phyloP scores from a whole-genome alignment of 78 protist genomes.

The Dictyostelium brefeldianum region DNA sequence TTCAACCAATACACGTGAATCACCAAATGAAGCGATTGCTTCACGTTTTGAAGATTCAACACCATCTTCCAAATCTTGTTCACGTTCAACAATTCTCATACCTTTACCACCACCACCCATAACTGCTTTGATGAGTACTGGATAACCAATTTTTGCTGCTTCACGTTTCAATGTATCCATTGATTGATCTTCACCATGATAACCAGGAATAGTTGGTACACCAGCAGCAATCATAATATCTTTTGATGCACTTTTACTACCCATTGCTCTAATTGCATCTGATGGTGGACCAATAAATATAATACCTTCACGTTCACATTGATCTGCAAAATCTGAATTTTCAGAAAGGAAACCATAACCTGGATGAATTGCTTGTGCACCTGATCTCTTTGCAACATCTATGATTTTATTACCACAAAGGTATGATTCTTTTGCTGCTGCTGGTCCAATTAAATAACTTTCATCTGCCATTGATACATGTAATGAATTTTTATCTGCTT shows the following conservation, averaged over 20 bases:
- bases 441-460: constrained; percentile 86
- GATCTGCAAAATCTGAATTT: constrained; percentile 89
- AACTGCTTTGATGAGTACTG: constrained; percentile 96
- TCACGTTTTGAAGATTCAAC: constrained; percentile 91
- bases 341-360: constrained; percentile 98
- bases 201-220: constrained; percentile 91
- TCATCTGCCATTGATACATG: constrained; percentile 92
- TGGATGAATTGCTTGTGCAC: constrained; percentile 95
- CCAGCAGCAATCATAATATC: constrained; percentile 90
- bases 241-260: constrained; percentile 90
- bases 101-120: constrained; percentile 98
- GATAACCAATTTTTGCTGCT: constrained; percentile 93
- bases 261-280: constrained; percentile 92
- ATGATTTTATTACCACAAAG: constrained; percentile 86
- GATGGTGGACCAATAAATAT: constrained; percentile 94
- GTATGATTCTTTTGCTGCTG: constrained; percentile 83
- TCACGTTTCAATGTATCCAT: constrained; percentile 62
- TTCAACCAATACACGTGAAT: constrained; percentile 93
- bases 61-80: constrained; percentile 80
- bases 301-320: constrained; percentile 82
- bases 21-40: constrained; percentile 91
- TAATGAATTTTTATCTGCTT: constrained; percentile 90
- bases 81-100: constrained; percentile 87
- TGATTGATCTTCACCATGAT: constrained; percentile 96
- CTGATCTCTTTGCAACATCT: constrained; percentile 85